These are phyloP conservation scores for Apiospora koreana DNA, from an alignment of 2,329 filamentous ascomycete species.

Conservation along the genomic window DNA sequence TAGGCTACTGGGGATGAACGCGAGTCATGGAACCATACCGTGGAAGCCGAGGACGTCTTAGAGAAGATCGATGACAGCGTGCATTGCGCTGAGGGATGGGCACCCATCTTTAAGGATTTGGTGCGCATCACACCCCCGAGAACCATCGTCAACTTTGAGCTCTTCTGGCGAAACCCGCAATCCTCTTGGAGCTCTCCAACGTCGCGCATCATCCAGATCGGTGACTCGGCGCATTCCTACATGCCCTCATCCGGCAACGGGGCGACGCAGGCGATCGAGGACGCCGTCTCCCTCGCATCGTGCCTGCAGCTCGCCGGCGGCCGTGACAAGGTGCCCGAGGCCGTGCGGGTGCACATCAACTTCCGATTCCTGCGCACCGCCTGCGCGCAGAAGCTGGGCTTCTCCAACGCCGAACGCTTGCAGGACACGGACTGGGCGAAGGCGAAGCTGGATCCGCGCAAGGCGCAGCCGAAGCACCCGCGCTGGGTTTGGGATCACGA, in stretches of 20 bases:
- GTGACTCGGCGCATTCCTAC: conserved; percentile 38
- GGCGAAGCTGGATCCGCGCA: conserved; percentile 15
- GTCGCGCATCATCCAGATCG: conserved; percentile 34
- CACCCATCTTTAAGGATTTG: conserved; percentile 19
- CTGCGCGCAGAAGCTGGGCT: conserved; percentile 48
- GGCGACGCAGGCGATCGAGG: conserved; percentile 38
- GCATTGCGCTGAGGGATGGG: conserved; percentile 13
- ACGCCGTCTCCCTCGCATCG: conserved; percentile 33
- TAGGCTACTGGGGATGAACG: conserved; percentile 32
- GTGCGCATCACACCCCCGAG: conserved; percentile 23
- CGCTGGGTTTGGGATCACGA: conserved; percentile 28
- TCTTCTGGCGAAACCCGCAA: conserved; percentile 37
- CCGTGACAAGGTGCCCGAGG: conserved; percentile 23
- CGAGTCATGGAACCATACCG: conserved; percentile 38
- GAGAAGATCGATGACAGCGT: conserved; percentile 14
- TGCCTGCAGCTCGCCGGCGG: conserved; percentile 32
- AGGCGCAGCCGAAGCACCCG: conserved; percentile 17
- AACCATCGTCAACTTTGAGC: conserved; percentile 41
- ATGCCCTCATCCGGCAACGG: conserved; percentile 38
- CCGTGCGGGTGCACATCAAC: conserved; percentile 30
- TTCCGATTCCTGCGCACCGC: conserved; percentile 38
- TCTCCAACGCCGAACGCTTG: conserved; percentile 44
- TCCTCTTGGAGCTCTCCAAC: conserved; percentile 32
- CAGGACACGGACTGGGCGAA: conserved; percentile 40
- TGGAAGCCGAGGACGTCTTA: conserved; percentile 36